phyloP scores from a whole-genome alignment of 805 yeast species.

The Cyberlindnera americana region DNA sequence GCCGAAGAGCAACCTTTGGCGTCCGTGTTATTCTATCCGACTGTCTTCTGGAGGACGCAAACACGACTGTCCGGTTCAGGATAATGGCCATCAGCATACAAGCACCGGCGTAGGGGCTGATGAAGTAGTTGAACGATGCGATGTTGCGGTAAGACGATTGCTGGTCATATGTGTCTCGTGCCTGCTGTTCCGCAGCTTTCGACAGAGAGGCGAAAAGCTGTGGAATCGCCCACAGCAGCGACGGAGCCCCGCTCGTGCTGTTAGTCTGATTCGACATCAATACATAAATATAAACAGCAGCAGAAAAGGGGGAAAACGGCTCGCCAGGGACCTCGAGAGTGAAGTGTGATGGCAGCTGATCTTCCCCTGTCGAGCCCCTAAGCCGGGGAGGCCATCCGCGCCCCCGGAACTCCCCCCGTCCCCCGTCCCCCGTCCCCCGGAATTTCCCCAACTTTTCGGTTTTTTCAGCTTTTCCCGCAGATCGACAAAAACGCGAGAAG shows the following conservation, averaged over 20 bases:
- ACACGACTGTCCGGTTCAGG: constrained; percentile 53
- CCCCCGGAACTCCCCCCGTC: too few relatives aligned
- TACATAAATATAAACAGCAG: too few relatives aligned
- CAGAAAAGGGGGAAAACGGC: too few relatives aligned
- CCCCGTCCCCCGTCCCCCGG: neutral
- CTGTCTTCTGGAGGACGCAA: constrained; percentile 50
- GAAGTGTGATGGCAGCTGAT: too few relatives aligned
- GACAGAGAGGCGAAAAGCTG: constrained; percentile 9
- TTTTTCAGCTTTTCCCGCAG: too few relatives aligned
- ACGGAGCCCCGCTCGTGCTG: neutral
- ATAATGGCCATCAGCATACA: constrained; percentile 58
- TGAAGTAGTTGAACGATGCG: constrained; percentile 37
- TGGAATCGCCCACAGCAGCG: constrained; percentile 9
- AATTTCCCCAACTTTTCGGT: constrained; percentile 2
- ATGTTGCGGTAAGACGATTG: constrained; percentile 1
- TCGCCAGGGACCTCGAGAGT: too few relatives aligned
- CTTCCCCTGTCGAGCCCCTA: too few relatives aligned
- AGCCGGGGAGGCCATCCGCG: too few relatives aligned
- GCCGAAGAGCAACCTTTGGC: constrained; percentile 35
- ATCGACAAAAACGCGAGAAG: neutral
- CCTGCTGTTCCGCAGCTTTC: constrained; percentile 16
- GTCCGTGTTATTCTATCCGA: constrained; percentile 18
- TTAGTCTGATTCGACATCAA: neutral
- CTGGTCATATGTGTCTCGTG: constrained; percentile 4
- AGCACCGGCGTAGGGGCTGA: constrained; percentile 46